Percentiles rank a stretch among this genome's conserved stretches.
Evolutionary conservation across 2,329 filamentous ascomycete species (phyloP).

Genomic region (Piedraia hortae): DNA sequence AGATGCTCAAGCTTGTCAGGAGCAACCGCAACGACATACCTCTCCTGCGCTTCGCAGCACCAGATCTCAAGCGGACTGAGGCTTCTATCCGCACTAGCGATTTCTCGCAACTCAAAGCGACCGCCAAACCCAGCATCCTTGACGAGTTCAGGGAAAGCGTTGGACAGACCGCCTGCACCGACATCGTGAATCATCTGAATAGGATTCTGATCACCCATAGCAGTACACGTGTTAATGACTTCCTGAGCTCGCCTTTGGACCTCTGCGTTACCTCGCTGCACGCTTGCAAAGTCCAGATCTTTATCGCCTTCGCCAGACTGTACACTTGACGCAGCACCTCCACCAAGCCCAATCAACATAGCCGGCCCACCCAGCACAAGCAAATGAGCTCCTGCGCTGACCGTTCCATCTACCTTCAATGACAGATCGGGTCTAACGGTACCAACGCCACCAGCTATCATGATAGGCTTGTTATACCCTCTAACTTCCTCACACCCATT

Average conservation of each 20-base stretch:
- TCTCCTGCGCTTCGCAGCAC: constrained; percentile 92
- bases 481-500: constrained; percentile 41
- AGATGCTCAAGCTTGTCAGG: constrained; percentile 49
- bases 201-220: constrained; percentile 58
- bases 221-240: constrained; percentile 84
- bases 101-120: constrained; percentile 75
- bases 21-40: constrained; percentile 78
- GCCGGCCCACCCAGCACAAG: constrained; percentile 86
- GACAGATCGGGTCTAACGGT: constrained; percentile 78
- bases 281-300: constrained; percentile 87
- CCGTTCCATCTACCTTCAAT: constrained; percentile 52
- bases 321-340: constrained; percentile 79
- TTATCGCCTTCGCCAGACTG: constrained; percentile 68
- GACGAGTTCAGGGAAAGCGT: constrained; percentile 66
- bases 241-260: constrained; percentile 89
- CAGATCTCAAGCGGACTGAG: constrained; percentile 95
- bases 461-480: constrained; percentile 94
- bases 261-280: constrained; percentile 89
- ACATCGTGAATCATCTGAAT: constrained; percentile 97
- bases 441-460: constrained; percentile 88
- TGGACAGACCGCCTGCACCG: constrained; percentile 67
- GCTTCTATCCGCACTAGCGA: constrained; percentile 67
- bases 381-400: constrained; percentile 65
- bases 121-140: constrained; percentile 80
- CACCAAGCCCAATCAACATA: constrained; percentile 91